phyloP scores from a whole-genome alignment of 2,329 filamentous ascomycete genomes.

The Magnaporthales sp. region DNA sequence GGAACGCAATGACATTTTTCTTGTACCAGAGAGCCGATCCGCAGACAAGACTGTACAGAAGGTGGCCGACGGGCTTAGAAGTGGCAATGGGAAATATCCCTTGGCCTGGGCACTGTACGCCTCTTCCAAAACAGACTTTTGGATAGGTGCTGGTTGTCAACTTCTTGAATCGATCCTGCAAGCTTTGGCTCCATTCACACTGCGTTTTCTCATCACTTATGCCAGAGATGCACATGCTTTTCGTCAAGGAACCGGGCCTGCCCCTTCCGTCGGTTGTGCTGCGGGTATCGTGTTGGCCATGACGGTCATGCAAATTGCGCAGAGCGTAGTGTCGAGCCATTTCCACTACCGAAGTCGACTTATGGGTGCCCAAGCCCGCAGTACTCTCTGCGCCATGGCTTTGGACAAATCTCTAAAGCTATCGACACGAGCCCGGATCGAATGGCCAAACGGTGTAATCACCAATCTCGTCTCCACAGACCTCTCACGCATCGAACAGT shows the following conservation, averaged over 20 bases:
- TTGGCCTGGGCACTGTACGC: background rate
- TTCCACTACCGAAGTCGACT: background rate
- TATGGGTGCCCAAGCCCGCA: background rate
- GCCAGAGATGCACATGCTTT: background rate
- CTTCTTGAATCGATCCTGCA: background rate
- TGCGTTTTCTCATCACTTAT: background rate
- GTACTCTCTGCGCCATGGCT: background rate
- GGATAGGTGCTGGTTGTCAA: background rate
- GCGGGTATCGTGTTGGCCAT: background rate
- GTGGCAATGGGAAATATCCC: background rate
- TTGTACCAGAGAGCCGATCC: background rate
- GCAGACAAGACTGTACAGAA: background rate
- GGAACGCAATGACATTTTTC: background rate
- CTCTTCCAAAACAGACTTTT: background rate
- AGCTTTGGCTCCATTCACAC: background rate
- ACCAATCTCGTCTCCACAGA: conserved; percentile 98
- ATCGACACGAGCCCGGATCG: background rate
- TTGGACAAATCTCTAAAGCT: background rate
- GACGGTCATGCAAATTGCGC: background rate
- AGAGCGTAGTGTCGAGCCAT: background rate
- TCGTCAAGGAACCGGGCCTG: background rate
- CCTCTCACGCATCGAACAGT: conserved; percentile 88
- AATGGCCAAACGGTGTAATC: conserved; percentile 35
- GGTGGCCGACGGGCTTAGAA: background rate
- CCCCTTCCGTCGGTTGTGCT: background rate